Base-by-base conservation (phyloP, 23 red algal genomes). In the Gracilaria caudata region DNA sequence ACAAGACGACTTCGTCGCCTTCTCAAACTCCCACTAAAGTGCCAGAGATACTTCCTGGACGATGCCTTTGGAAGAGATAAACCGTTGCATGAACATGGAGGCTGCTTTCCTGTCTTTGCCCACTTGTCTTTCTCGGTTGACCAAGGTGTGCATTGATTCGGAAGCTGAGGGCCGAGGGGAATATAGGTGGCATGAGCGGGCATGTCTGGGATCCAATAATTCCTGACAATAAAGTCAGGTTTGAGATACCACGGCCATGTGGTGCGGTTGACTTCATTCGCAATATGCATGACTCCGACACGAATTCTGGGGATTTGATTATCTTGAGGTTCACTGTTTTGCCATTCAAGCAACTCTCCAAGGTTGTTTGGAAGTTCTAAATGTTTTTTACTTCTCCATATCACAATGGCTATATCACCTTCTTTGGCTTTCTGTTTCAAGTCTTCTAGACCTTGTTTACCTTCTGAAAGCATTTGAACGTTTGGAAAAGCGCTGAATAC, bases 141-240 rank as follows among this genome's bases (percentile, higher is more conserved):
- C 40, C 57, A 83, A 13, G 79, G 79, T 30, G 0, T 38, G 26
- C 79, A 68, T 45, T 41, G 28, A 44, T 83, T 83, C 32, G 79
- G 79, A 29, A 83, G 49, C 37, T 83, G 79, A 0, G 58, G 79
- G 68, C 58, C 79, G 26, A 83, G 79, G 2, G 79, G 79, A 45
- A 83, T 45, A 26, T 83, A 83, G 7, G 59, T 47, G 44, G 40
- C 63, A 37, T 83, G 79, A 5, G 26, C 16, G 10, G 79, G 79
- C 46, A 83, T 61, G 47, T 83, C 79, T 19, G 79, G 56, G 2
- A 83, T 45, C 79, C 79, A 83, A 21, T 83, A 83, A 58, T 83
- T 83, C 24, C 79, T 63, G 11, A 83, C 46, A 0, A 83, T 47
- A 38, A 83, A 83, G 44, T 83, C 35, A 3, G 56, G 29, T 41